Evolutionary conservation across 2,329 filamentous ascomycete species (phyloP).

Genomic region (Knufia fluminis): DNA sequence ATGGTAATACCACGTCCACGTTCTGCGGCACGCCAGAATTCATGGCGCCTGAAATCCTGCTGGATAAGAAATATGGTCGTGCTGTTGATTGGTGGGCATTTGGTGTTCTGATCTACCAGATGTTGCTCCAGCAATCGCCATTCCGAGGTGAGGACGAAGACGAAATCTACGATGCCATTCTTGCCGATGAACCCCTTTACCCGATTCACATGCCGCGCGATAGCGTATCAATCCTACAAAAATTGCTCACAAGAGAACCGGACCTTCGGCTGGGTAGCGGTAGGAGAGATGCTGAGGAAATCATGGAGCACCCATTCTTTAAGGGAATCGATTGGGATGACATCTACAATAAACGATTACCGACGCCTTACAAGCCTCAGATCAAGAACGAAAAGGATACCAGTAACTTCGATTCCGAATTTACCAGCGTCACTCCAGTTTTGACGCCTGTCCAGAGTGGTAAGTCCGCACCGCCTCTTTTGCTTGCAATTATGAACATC

Average conservation of each 20-base stretch:
- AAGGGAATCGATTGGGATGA: conserved; percentile 98
- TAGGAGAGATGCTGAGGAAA: conserved; percentile 92
- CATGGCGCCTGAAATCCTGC: conserved; percentile 96
- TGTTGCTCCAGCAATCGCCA: conserved; percentile 96
- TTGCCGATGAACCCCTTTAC: conserved; percentile 93
- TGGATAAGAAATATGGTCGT: conserved; percentile 96
- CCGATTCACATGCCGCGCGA: conserved; percentile 98
- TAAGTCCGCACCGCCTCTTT: conserved; percentile 51
- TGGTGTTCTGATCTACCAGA: conserved; percentile 97
- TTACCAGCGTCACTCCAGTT: conserved; percentile 95
- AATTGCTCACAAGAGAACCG: conserved; percentile 88
- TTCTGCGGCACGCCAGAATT: conserved; percentile 99
- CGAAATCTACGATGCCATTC: conserved; percentile 97
- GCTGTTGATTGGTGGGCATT: conserved; percentile 99
- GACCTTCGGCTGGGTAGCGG: conserved; percentile 87
- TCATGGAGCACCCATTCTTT: conserved; percentile 99
- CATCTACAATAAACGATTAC: conserved; percentile 88
- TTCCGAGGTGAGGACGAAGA: conserved; percentile 99
- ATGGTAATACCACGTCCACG: conserved; percentile 88
- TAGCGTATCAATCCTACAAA: conserved; percentile 94
- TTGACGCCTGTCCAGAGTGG: conserved; percentile 94
- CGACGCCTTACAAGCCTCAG: conserved; percentile 77
- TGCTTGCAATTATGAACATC: too few relatives aligned
- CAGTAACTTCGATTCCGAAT: conserved; percentile 99
- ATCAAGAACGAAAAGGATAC: conserved; percentile 93